These are phyloP conservation scores for Teratosphaeria destructans DNA, from an alignment of 2,329 filamentous ascomycete genomes.

Conservation along the genomic window DNA sequence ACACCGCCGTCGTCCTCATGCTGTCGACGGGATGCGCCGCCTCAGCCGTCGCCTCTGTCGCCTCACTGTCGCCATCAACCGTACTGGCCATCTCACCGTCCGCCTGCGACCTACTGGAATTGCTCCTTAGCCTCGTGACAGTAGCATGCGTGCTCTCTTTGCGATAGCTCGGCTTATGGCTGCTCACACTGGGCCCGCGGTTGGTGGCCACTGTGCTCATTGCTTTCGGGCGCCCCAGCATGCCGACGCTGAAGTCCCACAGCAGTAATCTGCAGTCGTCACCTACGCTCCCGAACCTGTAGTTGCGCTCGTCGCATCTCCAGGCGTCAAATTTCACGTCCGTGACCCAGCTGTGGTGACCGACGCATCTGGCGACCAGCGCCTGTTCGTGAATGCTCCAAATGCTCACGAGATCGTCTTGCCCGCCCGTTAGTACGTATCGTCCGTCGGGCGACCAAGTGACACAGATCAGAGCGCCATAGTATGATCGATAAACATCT, in stretches of 20 bases:
- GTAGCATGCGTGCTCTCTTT: constrained; percentile 25
- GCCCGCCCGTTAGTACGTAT: constrained; percentile 88
- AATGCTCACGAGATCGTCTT: constrained; percentile 92
- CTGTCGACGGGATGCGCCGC: constrained; percentile 75
- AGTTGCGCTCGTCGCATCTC: constrained; percentile 91
- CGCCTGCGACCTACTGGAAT: constrained; percentile 38
- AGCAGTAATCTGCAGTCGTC: constrained; percentile 84
- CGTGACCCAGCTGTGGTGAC: constrained; percentile 92
- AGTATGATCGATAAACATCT: constrained; percentile 82
- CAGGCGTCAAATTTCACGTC: constrained; percentile 91
- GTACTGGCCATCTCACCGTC: constrained; percentile 42
- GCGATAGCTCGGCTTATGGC: constrained; percentile 35
- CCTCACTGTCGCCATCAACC: constrained; percentile 16
- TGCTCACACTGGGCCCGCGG: constrained; percentile 39
- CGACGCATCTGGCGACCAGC: constrained; percentile 84
- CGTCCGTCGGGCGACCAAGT: constrained; percentile 97
- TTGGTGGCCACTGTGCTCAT: constrained; percentile 41
- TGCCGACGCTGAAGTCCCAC: constrained; percentile 96
- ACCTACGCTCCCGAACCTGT: constrained; percentile 90
- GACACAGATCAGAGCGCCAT: constrained; percentile 83
- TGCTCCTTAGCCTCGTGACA: constrained; percentile 56
- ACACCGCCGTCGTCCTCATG: constrained; percentile 69
- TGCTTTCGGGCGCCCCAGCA: constrained; percentile 83
- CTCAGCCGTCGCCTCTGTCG: constrained; percentile 44
- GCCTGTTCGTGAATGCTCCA: constrained; percentile 80